phyloP scores from a whole-genome alignment of 495 filamentous ascomycete genomes.

The Podospora appendiculata region DNA sequence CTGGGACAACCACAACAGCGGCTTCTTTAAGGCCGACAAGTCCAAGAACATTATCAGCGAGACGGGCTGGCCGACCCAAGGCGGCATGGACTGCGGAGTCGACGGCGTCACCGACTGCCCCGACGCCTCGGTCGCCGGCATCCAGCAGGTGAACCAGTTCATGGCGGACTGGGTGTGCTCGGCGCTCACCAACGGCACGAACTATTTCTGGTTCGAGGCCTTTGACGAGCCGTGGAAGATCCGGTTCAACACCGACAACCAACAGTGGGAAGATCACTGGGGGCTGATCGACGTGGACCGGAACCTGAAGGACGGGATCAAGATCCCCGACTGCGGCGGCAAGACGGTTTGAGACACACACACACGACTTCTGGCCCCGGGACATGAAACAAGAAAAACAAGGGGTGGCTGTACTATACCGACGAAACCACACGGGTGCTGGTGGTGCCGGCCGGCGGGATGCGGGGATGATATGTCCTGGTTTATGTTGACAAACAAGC shows the following conservation, averaged over 20 bases:
- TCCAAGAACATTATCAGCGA: constrained; percentile 73
- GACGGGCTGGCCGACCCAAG: constrained; percentile 84
- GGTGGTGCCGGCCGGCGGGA: no score
- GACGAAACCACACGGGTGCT: no score
- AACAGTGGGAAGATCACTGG: constrained; percentile 95
- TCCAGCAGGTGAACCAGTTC: constrained; percentile 77
- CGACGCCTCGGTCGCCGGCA: constrained; percentile 65
- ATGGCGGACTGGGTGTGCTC: constrained; percentile 83
- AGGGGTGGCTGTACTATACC: no score
- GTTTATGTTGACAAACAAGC: no score
- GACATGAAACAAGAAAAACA: no score
- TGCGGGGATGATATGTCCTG: no score
- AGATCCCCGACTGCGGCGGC: constrained; percentile 82
- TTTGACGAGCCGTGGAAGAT: constrained; percentile 97
- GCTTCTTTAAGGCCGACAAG: constrained; percentile 47
- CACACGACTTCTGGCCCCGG: no score
- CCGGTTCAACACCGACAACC: constrained; percentile 53
- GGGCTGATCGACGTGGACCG: constrained; percentile 83
- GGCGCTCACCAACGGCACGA: constrained; percentile 67
- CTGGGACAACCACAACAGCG: constrained; percentile 62
- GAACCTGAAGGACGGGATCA: constrained; percentile 76
- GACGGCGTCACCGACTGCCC: constrained; percentile 42
- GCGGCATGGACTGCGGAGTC: constrained; percentile 70
- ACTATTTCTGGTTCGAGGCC: constrained; percentile 96
- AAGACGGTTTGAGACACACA: constrained; percentile 42